Base-by-base conservation (phyloP, 2,329 filamentous ascomycete genomes). In the Aspergillus ruber region DNA sequence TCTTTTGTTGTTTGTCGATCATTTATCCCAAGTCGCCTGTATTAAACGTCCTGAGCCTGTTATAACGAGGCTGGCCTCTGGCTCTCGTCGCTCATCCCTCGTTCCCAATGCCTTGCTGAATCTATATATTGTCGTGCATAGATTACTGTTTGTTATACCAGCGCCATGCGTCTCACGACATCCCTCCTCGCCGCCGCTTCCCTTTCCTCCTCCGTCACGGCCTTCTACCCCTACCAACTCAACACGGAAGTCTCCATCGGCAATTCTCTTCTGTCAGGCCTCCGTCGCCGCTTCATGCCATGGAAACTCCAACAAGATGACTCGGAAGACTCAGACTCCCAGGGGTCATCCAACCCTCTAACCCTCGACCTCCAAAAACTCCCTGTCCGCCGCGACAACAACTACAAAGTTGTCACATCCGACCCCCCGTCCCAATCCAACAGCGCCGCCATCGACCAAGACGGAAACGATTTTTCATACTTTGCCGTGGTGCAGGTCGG, bases 381-480 rank as follows among this genome's bases (percentile, higher is more conserved):
- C n/a, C 57, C 63, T 13, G 56, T 62, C 27, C 69, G 67, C 21
- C 74, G 77, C 39, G 67, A 74, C 49, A 78, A 80, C 57, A 56
- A 61, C 2, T 80, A 76, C 60, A 63, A 67, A 6, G 72, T 79
- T 9, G 56, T 71, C 33, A 54, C 65, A 46, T 67, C 71, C 6
- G 60, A 64, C 17, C 60, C 60, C 1, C 72, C 74, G 1, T 64
- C 62, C 12, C 58, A 71, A 47, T 51, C 68, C 12, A 71, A 77
- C 50, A 78, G 75, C 48, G 67, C 74, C 29, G 72, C 74, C 1
- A 68, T 81, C 33, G 64, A 78, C 48, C 74, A 79, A 50, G 77
- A 80, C 67, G 77, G 78, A 8, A 63, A 62, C 10, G 78, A 81
- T 52, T 72, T 71, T 47, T 76, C 76, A 20, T 81, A 81, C 59